Conservation (phyloP, 192 early-diverging fungal species). For the Rhizophagus sp. region DNA sequence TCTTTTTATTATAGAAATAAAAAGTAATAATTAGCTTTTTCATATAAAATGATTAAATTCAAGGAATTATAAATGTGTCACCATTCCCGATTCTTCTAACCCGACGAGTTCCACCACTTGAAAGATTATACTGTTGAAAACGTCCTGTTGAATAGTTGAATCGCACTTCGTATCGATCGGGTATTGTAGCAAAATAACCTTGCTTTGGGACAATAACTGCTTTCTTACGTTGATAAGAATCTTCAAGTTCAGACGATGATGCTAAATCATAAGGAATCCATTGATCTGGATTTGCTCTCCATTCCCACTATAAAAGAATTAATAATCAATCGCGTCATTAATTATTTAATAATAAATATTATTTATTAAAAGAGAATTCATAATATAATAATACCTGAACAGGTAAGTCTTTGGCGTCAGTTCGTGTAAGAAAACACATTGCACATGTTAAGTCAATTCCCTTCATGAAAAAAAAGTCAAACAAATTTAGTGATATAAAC, state of each 20-base stretch:
- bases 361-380: neutral
- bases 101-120: slow-evolving; percentile 5
- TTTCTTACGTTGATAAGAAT: slow-evolving; percentile 20
- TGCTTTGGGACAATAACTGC: neutral
- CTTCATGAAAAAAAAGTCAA: neutral
- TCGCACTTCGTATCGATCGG: slow-evolving; percentile 22
- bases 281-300: slow-evolving; percentile 33
- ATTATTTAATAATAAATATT: neutral
- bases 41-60: neutral
- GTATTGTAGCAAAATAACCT: slow-evolving; percentile 26
- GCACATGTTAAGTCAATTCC: slow-evolving; percentile 24
- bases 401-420: slow-evolving; percentile 31
- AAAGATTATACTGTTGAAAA: slow-evolving; percentile 21
- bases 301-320: slow-evolving; percentile 21
- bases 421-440: slow-evolving; percentile 21
- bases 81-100: slow-evolving; percentile 27
- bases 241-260: slow-evolving; percentile 24
- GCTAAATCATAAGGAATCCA: slow-evolving; percentile 32
- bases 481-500: neutral
- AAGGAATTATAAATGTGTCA: neutral
- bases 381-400: slow-evolving; percentile 27
- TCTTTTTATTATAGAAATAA: slow-evolving; percentile 13
- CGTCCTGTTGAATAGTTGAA: slow-evolving; percentile 25
- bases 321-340: neutral
- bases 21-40: neutral